Evolutionary conservation across 140 eudicot species (phyloP), one percentile per base, ranked within the genome.

Genomic region (Erigeron philadelphicus): DNA sequence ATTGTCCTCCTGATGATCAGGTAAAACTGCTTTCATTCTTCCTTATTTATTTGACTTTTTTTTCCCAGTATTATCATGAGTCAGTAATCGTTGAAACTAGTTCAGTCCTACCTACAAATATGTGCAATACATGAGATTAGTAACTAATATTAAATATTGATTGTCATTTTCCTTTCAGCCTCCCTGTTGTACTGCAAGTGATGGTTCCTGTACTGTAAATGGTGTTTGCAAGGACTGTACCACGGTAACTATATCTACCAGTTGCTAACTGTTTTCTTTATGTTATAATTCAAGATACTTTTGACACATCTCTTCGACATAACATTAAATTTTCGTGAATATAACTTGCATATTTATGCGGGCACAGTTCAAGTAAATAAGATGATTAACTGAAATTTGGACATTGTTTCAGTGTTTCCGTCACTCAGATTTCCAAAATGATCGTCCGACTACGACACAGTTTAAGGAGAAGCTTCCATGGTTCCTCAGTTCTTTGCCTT

Each of bases 1-100:
- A 75, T 81, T 94, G 99, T 67, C 91, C 99, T 59, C 99, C 99
- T 50, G 86, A 89, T 85, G 99, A 94, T 76, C 99, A 94, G 95
- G 99, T 93, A 56, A 67, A 65, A 54, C 74, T 64, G 11, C 44
- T 18, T 72, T 50, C 18, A 7, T 65, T 65, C 57, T 61, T 47
- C 56, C 57, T 50, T 18, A 21, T 50, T 62, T 53, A 10, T 52
- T 42, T 2, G 18, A 45, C 2, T 45, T 45, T 45, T 7, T 7
- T 11, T 6, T 3, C n/a, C n/a, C n/a, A 8, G 5, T 15, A 49
- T 12, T 9, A 23, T 49, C 9, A 4, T 49, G 35, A 31, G 9
- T 67, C 35, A 10, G 48, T 35, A 10, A 16, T 48, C 7, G 15
- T 49, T 13, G 11, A 35, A 48, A 47, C 12, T 61, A 12, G 19